Evolutionary conservation across 345 rosid genomes (phyloP), one percentile per base, ranked within the genome.

Genomic region (Sapria himalayana): DNA sequence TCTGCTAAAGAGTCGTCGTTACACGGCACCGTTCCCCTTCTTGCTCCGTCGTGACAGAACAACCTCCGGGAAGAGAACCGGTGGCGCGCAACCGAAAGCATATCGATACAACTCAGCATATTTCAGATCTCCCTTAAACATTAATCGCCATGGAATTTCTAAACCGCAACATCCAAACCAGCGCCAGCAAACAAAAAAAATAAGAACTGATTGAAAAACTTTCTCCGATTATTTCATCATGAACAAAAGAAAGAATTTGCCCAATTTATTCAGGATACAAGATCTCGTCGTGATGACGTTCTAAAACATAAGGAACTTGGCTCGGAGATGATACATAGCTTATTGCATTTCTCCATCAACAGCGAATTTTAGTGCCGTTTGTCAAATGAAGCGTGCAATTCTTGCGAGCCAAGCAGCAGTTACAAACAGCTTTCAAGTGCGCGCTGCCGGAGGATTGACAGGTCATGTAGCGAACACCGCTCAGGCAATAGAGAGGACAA

Each of bases 361-460:
- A 67, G 25, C 37, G 18, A 3, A 41, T 33, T 4, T 45, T 39
- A 35, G 58, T 32, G 15, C 74, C 67, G 39, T 48, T 70, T 5
- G 39, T 13, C 34, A 67, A 74, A 56, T 67, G 63, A 39, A 70
- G 78, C 31, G 72, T 64, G 57, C 78, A 67, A 15, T 61, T 37
- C 43, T 64, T 54, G 0, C 72, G 70, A 45, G 70, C 78, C 29
- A 70, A 15, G 49, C 81, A 64, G 41, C 77, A 70, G 39, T 67
- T 73, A 63, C 77, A 73, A 11, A 13, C 18, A 1, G 67, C 57
- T 22, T 32, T 57, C 29, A 73, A 67, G 33, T 54, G 51, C 22
- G 48, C 21, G 4, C 41, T 41, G 3, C 73, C 67, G 0, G 74
- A 58, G 21, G 66, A 51, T 15, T 19, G 17, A 41, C 74, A 66